phyloP scores from a whole-genome alignment of 352 stramenopile species.

The Phytophthora palmivora region DNA sequence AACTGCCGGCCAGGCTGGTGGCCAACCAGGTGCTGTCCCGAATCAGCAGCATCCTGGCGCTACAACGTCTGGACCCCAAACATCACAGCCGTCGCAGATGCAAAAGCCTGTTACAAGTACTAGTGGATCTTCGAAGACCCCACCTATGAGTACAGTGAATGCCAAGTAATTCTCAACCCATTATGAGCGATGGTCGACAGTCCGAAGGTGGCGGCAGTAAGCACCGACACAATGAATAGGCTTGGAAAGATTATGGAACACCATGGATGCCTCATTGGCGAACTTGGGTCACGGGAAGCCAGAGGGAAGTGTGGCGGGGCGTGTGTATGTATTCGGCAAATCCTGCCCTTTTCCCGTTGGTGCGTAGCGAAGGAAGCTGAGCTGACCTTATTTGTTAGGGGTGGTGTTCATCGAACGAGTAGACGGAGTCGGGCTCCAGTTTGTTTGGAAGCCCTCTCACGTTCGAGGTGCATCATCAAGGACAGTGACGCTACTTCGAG shows the following conservation, averaged over 20 bases:
- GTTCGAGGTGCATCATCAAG: slow-evolving; percentile 34
- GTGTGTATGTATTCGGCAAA: slow-evolving; percentile 31
- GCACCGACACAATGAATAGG: slow-evolving; percentile 24
- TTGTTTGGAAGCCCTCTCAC: slow-evolving; percentile 30
- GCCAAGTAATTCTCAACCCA: slow-evolving; percentile 70
- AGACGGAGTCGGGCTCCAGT: slow-evolving; percentile 33
- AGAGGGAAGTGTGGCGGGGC: slow-evolving; percentile 29
- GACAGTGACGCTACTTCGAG: slow-evolving; percentile 36
- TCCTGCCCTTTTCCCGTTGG: slow-evolving; percentile 27
- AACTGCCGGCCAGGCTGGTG: slow-evolving; percentile 31
- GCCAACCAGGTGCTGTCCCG: slow-evolving; percentile 28
- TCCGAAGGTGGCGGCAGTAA: slow-evolving; percentile 26
- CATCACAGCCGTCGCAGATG: slow-evolving; percentile 68
- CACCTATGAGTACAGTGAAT: slow-evolving; percentile 89
- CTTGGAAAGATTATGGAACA: slow-evolving; percentile 34
- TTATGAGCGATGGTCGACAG: slow-evolving; percentile 43
- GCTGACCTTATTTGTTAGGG: slow-evolving; percentile 45
- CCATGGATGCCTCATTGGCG: slow-evolving; percentile 26
- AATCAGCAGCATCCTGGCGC: slow-evolving; percentile 37
- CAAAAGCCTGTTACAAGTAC: slow-evolving; percentile 75
- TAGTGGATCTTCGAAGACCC: slow-evolving; percentile 83
- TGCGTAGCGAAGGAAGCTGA: slow-evolving; percentile 33
- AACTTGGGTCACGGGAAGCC: slow-evolving; percentile 45
- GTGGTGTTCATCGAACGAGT: slow-evolving; percentile 31
- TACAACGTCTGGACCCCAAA: slow-evolving; percentile 52